These are phyloP conservation scores for Zymoseptoria crescenta DNA, from an alignment of 2,329 filamentous ascomycete species.

Conservation along the genomic window DNA sequence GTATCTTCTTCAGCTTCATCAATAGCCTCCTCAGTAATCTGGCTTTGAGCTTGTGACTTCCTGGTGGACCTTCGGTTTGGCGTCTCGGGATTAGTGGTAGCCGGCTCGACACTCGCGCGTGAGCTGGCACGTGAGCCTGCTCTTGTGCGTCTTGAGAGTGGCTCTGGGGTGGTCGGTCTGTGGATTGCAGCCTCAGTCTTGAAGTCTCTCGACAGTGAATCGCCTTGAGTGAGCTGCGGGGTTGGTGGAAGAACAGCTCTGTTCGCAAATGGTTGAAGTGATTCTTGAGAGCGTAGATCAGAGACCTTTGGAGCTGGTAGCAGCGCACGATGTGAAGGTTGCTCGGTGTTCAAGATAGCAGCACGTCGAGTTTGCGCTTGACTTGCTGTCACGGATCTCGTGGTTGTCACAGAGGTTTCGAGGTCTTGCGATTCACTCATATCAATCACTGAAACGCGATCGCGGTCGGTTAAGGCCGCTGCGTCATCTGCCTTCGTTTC, in stretches of 20 bases:
- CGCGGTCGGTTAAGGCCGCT: background rate
- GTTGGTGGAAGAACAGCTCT: slow-evolving; percentile 25
- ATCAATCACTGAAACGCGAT: background rate
- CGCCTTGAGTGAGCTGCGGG: slow-evolving; percentile 32
- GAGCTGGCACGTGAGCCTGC: background rate
- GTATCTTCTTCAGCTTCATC: background rate
- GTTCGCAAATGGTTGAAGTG: background rate
- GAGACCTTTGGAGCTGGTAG: slow-evolving; percentile 17
- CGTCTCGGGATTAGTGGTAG: background rate
- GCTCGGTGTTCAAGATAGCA: background rate
- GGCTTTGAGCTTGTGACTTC: slow-evolving; percentile 3
- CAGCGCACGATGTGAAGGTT: slow-evolving; percentile 8
- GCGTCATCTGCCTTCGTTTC: background rate
- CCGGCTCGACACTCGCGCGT: background rate
- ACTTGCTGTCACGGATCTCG: background rate
- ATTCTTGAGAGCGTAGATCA: background rate
- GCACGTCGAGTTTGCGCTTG: background rate
- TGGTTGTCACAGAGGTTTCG: background rate
- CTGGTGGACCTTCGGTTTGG: slow-evolving; percentile 9
- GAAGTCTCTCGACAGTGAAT: slow-evolving; percentile 3
- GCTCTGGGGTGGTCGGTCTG: background rate
- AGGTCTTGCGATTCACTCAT: background rate
- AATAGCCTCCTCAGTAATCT: background rate
- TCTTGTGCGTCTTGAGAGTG: background rate
- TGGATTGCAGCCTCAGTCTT: background rate